Evolutionary conservation across 2,329 filamentous ascomycete genomes (phyloP).

Genomic region (Botryotinia calthae): DNA sequence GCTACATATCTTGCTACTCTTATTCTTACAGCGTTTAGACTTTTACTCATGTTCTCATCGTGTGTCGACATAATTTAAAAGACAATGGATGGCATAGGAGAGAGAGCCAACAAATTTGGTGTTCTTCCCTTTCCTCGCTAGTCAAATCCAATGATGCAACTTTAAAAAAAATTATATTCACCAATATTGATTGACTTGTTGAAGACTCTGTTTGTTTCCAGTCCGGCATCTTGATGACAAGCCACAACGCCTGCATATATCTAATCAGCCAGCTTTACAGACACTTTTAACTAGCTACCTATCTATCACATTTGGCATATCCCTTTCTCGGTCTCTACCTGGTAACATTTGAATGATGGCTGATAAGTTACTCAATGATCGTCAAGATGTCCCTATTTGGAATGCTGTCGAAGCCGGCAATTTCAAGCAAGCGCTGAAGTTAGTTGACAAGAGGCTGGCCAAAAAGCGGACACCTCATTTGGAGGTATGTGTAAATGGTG

Average conservation of each 20-base stretch:
- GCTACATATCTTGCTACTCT: neutral
- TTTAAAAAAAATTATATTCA: conserved; percentile 10
- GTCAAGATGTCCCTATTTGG: conserved; percentile 38
- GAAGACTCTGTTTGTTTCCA: conserved; percentile 9
- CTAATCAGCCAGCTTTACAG: neutral
- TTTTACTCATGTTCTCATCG: neutral
- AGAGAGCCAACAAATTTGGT: neutral
- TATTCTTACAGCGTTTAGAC: too few species aligned
- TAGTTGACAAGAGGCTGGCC: conserved; percentile 38
- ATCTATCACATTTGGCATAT: neutral
- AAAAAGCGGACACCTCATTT: conserved; percentile 38
- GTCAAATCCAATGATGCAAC: neutral
- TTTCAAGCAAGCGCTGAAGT: conserved; percentile 39
- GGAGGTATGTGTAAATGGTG: conserved; percentile 32
- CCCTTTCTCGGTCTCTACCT: neutral
- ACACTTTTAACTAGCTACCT: neutral
- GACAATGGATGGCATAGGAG: neutral
- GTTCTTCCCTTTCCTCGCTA: conserved; percentile 14
- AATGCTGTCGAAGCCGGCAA: conserved; percentile 39
- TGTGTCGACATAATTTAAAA: neutral
- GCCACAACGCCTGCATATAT: conserved; percentile 8
- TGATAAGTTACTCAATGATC: conserved; percentile 32
- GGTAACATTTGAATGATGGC: conserved; percentile 27
- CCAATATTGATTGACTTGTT: neutral
- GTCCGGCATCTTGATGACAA: neutral